These are phyloP conservation scores for Passiflora organensis DNA, from an alignment of 345 rosid genomes.

Conservation along the genomic window DNA sequence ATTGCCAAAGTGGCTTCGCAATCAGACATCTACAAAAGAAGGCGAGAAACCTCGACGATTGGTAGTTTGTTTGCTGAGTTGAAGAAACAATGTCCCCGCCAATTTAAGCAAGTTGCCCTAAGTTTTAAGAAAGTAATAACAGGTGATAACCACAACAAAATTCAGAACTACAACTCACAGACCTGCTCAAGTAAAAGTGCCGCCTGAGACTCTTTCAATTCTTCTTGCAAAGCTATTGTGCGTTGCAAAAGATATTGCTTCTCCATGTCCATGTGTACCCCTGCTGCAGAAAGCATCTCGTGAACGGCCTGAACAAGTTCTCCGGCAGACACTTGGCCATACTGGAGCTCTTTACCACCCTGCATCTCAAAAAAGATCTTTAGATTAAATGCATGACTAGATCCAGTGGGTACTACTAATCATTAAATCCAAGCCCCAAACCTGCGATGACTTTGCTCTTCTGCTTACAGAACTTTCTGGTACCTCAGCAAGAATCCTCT, in stretches of 20 bases:
- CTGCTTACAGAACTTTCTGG: constrained; percentile 52
- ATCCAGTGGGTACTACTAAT: not conserved
- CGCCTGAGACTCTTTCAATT: constrained; percentile 68
- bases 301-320: constrained; percentile 86
- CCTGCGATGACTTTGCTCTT: constrained; percentile 54
- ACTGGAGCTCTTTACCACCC: constrained; percentile 49
- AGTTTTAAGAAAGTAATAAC: too few species aligned
- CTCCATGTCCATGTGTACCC: constrained; percentile 73
- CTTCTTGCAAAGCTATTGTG: constrained; percentile 70
- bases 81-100: too few species aligned
- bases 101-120: not conserved
- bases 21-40: too few species aligned
- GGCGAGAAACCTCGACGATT: too few species aligned
- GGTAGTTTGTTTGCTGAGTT: too few species aligned
- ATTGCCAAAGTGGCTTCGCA: too few species aligned
- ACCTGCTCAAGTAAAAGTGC: constrained; percentile 87
- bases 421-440: constrained; percentile 19
- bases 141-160: not conserved
- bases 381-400: constrained; percentile 1
- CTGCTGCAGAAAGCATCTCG: constrained; percentile 94
- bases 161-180: constrained; percentile 8
- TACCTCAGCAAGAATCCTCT: constrained; percentile 19
- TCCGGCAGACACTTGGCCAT: constrained; percentile 73
- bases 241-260: constrained; percentile 69
- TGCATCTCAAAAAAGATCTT: constrained; percentile 20